Evolutionary conservation across 2,329 filamentous ascomycete species (phyloP).

Genomic region (Monosporascus sp.): DNA sequence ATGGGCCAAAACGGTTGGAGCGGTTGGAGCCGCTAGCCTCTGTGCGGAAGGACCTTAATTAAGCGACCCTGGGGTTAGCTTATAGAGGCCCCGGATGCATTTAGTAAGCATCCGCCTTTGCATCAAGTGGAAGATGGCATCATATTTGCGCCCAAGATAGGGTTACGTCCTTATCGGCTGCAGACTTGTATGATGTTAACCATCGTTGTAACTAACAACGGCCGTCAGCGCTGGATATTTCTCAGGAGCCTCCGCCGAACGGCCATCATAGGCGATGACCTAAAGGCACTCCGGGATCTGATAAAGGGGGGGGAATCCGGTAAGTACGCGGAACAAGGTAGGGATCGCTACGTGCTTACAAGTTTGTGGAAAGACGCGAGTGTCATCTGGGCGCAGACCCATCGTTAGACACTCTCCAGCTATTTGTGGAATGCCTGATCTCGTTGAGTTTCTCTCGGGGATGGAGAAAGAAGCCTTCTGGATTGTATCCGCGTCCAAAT

Average conservation of each 20-base stretch:
- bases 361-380: slow-evolving; percentile 8
- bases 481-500: slow-evolving; percentile 15
- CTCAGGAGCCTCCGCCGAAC: slow-evolving; percentile 37
- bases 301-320: slow-evolving; percentile 23
- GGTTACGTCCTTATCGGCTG: too few relatives aligned
- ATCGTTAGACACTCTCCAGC: slow-evolving; percentile 34
- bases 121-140: too few relatives aligned
- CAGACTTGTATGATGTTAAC: too few relatives aligned
- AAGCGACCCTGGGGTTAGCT: too few relatives aligned
- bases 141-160: too few relatives aligned
- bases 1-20: too few relatives aligned
- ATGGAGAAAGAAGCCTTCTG: slow-evolving; percentile 28
- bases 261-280: slow-evolving; percentile 26
- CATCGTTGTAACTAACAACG: slow-evolving; percentile 2
- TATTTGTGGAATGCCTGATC: slow-evolving; percentile 39
- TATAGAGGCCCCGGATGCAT: too few relatives aligned
- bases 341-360: neutral
- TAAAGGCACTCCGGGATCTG: slow-evolving; percentile 29
- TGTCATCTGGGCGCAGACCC: slow-evolving; percentile 10
- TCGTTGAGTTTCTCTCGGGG: slow-evolving; percentile 38
- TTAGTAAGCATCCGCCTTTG: too few relatives aligned
- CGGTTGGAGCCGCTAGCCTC: too few relatives aligned
- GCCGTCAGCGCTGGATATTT: slow-evolving; percentile 32
- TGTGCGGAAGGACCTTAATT: too few relatives aligned
- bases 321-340: slow-evolving; percentile 1